phyloP scores from a whole-genome alignment of 108 stramenopile species.

The Cyclotella distinguenda region DNA sequence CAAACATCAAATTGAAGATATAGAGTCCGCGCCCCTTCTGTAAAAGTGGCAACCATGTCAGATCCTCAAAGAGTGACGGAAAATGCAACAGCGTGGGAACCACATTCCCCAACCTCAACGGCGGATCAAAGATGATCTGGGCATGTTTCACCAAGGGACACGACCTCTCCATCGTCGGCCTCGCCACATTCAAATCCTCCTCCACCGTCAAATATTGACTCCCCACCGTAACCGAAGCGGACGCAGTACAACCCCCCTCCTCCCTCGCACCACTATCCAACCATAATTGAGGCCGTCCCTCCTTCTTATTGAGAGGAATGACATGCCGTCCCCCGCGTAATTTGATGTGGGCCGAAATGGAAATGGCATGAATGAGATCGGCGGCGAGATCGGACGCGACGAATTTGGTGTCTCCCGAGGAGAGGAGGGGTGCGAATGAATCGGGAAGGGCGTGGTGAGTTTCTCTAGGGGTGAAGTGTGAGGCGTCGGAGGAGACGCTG shows the following conservation, averaged over 20 bases:
- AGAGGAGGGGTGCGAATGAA: constrained; percentile 85
- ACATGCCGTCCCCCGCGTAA: constrained; percentile 66
- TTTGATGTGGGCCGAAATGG: constrained; percentile 59
- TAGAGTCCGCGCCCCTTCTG: constrained; percentile 60
- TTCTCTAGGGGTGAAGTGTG: too few relatives aligned
- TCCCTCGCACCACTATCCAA: constrained; percentile 36
- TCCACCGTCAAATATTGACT: constrained; percentile 62
- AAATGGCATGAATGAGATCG: constrained; percentile 78
- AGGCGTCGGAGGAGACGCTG: too few relatives aligned
- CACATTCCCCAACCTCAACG: constrained; percentile 74
- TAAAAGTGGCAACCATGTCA: constrained; percentile 49
- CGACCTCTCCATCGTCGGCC: constrained; percentile 57
- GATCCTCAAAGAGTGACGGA: constrained; percentile 83
- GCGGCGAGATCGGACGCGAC: constrained; percentile 67
- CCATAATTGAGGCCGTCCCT: constrained; percentile 75
- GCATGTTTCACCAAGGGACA: constrained; percentile 79
- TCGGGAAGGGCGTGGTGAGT: constrained; percentile 66
- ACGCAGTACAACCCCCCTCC: constrained; percentile 59
- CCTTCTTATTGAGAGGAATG: constrained; percentile 81
- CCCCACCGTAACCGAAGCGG: constrained; percentile 57
- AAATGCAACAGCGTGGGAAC: constrained; percentile 87
- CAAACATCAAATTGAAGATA: constrained; percentile 58
- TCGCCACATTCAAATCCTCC: constrained; percentile 70
- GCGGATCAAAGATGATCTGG: constrained; percentile 72
- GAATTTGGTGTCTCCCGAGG: constrained; percentile 75